Base-by-base conservation (phyloP, 768 basidiomycete genomes). In the Hygrocybe punicea region DNA sequence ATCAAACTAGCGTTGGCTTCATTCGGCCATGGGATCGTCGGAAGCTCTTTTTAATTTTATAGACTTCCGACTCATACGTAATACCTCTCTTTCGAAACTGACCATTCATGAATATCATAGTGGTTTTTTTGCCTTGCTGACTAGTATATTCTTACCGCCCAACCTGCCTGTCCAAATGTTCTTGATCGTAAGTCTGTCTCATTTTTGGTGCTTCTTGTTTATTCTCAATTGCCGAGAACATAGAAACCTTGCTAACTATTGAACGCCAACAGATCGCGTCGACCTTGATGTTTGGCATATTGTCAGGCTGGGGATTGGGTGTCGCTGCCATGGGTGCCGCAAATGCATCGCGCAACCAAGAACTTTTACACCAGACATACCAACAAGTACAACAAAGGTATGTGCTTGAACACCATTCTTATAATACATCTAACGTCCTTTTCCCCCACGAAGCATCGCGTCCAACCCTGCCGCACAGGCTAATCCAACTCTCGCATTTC, bases 151-250 rank as follows among this genome's bases (percentile, higher is more conserved):
- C 65, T 58, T 81, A 1, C 81, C 83, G 5, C 78, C 82, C 3
- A 73, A 69, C 37, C 67, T 81, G 59, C 80, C 82, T 0, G 62
- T 79, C 16, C 77, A 81, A 53, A 53, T 82, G 3, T 82, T 80
- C 62, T 34, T 81, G 24, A 77, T 79, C 51, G 80, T 78, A 56
- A 58, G 78, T 73, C n/a, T 14, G 37, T 3, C 40, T 13, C 37
- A 14, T 39, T 33, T 37, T 35, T 2, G 2, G 14, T n/a, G n/a
- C n/a, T n/a, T n/a, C n/a, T n/a, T n/a, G n/a, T n/a, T n/a, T n/a
- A n/a, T n/a, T n/a, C n/a, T n/a, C n/a, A n/a, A n/a, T n/a, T n/a
- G n/a, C n/a, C n/a, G n/a, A n/a, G n/a, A n/a, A n/a, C n/a, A n/a
- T n/a, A n/a, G n/a, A n/a, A n/a, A n/a, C n/a, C 55, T 39, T 13